Base-by-base conservation (phyloP, 176 grass and related monocot genomes). In the Carex pumila region DNA sequence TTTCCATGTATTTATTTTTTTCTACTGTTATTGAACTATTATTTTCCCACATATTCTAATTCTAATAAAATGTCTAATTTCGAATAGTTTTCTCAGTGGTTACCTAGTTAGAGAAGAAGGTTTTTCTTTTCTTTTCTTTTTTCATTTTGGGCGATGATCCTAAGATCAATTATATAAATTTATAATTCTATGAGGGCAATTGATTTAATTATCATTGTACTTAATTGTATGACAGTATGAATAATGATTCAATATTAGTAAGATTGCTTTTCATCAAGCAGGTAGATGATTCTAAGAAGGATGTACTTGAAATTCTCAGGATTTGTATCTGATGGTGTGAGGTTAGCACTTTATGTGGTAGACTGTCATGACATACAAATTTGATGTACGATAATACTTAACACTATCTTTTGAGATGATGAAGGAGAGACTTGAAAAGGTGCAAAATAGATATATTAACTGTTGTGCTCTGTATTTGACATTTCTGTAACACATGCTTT, bases 241-340 rank as follows among this genome's bases (percentile, higher is more conserved):
- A 61, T n/a, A 62, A 43, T 72, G 31, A 30, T 75, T 49, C 22
- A 59, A 50, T 49, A 39, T 4, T 25, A 74, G 36, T 65, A 39
- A 57, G n/a, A 74, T 63, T 14, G 17, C 18, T 80, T 59, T 64
- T 57, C 10, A 17, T 50, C 73, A 52, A 37, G 36, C 84, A 90
- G 88, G 85, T 65, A 25, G 63, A 61, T 7, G 81, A 86, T 84
- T 84, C 45, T 61, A 90, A 90, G 69, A 68, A 71, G 78, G 81
- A 87, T 65, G 77, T 87, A 62, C 84, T 90, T 90, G 6, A 68
- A 90, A 71, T 90, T 90, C 83, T 90, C 88, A 36, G 85, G 81
- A 52, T 90, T 90, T 84, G 85, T 83, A 11, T 83, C 65, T 81
- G 73, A 83, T n/a, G 29, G 76, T 65, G 81, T 80, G 85, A 87